phyloP scores from a whole-genome alignment of 352 stramenopile species.

The Pythium oligandrum region DNA sequence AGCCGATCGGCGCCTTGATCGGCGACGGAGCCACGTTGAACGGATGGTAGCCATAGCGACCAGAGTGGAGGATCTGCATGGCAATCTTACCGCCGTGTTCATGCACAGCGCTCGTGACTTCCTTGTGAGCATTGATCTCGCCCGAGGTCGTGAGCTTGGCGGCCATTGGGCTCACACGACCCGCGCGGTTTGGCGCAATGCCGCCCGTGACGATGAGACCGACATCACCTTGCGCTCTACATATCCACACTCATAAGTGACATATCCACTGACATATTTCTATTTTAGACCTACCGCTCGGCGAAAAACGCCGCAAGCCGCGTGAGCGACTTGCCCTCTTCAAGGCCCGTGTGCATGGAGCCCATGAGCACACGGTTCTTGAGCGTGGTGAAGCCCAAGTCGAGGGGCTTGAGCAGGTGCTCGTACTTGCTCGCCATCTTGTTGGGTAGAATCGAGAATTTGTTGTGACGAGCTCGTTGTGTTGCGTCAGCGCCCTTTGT shows the following conservation, averaged over 20 bases:
- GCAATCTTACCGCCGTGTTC: conserved; percentile 77
- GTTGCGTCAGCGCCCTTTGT: no score
- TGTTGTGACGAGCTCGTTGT: no score
- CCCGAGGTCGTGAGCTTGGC: conserved; percentile 90
- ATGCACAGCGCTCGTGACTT: conserved; percentile 94
- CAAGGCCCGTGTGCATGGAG: conserved; percentile 91
- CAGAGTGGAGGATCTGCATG: conserved; percentile 92
- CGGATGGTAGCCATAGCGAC: conserved; percentile 96
- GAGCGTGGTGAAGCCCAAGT: conserved; percentile 77
- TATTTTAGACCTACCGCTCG: conserved; percentile 46
- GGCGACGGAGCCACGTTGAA: conserved; percentile 90
- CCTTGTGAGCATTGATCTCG: conserved; percentile 88
- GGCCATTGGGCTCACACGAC: conserved; percentile 91
- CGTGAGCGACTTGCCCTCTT: conserved; percentile 73
- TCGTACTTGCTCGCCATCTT: conserved; percentile 63
- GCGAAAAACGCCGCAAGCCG: conserved; percentile 94
- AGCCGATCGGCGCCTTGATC: conserved; percentile 93
- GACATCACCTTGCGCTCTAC: conserved; percentile 86
- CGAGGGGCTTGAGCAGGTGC: conserved; percentile 69
- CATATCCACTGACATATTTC: no score
- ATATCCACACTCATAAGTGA: neutral
- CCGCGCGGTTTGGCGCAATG: conserved; percentile 92
- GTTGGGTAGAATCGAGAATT: neutral
- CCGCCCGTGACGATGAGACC: conserved; percentile 94
- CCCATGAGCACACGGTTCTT: conserved; percentile 89